Conservation (phyloP, 306 rosid genomes). For the Quercus alba region DNA sequence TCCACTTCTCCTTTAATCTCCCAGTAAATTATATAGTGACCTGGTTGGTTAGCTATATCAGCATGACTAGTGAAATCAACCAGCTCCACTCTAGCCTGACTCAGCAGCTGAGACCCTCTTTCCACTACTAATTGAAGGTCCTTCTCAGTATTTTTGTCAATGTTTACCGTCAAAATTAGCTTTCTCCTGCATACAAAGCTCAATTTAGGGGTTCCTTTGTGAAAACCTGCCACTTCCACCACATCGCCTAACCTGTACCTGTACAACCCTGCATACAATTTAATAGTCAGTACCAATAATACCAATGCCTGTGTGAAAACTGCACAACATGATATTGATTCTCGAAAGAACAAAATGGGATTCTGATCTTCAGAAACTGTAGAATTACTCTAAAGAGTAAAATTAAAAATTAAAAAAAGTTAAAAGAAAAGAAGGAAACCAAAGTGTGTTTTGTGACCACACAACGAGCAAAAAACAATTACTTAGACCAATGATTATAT, state of each 20-base stretch:
- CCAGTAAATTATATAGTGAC: slow-evolving; percentile 81
- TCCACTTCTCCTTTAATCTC: slow-evolving; percentile 78
- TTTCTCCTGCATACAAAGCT: slow-evolving; percentile 78
- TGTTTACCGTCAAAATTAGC: slow-evolving; percentile 62
- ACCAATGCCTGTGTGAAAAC: neutral
- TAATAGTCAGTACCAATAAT: neutral
- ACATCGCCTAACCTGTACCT: slow-evolving; percentile 90
- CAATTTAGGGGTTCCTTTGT: slow-evolving; percentile 75
- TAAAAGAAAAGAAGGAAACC: slow-evolving; percentile 2
- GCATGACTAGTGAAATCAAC: slow-evolving; percentile 91
- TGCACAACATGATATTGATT: no score
- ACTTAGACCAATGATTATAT: neutral
- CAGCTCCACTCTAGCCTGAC: slow-evolving; percentile 48
- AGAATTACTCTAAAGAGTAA: no score
- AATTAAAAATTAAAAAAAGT: neutral
- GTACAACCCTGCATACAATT: slow-evolving; percentile 57
- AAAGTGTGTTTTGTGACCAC: slow-evolving; percentile 15
- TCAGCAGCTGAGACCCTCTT: slow-evolving; percentile 49
- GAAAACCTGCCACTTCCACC: slow-evolving; percentile 82
- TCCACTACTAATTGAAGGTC: slow-evolving; percentile 90
- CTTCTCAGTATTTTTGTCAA: slow-evolving; percentile 89
- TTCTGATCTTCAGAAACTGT: no score
- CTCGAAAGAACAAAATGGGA: no score
- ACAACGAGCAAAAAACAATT: neutral
- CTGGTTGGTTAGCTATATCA: slow-evolving; percentile 40